Conservation (phyloP, 257 asterid species). For the Hygrophila difformis region DNA sequence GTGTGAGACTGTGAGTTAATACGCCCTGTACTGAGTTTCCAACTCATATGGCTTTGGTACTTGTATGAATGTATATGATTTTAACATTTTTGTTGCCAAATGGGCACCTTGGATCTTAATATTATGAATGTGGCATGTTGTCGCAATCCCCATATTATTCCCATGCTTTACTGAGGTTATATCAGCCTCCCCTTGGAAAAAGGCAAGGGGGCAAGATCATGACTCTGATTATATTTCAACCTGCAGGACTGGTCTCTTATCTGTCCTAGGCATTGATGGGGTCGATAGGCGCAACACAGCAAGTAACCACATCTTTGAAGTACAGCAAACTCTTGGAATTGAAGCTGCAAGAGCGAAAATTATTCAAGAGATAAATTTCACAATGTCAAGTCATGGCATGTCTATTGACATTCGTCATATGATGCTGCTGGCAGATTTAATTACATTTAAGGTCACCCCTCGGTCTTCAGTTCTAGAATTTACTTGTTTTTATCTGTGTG, state of each 20-base stretch:
- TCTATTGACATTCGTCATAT: constrained; percentile 87
- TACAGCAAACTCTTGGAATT: constrained; percentile 64
- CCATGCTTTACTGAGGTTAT: too few relatives aligned
- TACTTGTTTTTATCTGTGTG: too few relatives aligned
- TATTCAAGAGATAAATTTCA: constrained; percentile 61
- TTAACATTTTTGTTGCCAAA: too few relatives aligned
- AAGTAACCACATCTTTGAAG: constrained; percentile 74
- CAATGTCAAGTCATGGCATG: constrained; percentile 82
- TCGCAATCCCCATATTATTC: too few relatives aligned
- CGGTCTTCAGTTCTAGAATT: background rate
- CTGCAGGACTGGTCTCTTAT: constrained; percentile 71
- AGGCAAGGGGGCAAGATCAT: too few relatives aligned
- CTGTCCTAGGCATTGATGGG: constrained; percentile 91
- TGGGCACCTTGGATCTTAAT: too few relatives aligned
- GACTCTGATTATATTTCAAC: constrained; percentile 7
- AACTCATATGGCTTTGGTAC: too few relatives aligned
- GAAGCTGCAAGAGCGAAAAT: constrained; percentile 83
- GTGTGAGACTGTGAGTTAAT: too few relatives aligned
- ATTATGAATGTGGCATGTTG: too few relatives aligned
- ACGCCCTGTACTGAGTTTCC: too few relatives aligned
- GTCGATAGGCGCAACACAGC: constrained; percentile 54
- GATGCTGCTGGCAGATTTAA: constrained; percentile 95
- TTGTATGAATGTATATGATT: too few relatives aligned
- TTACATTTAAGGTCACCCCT: constrained; percentile 74
- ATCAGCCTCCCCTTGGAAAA: too few relatives aligned